Percentiles rank a stretch among this genome's conserved stretches.
Conservation (phyloP, 169 alveolate genomes). For the Plasmodium vivax region DNA sequence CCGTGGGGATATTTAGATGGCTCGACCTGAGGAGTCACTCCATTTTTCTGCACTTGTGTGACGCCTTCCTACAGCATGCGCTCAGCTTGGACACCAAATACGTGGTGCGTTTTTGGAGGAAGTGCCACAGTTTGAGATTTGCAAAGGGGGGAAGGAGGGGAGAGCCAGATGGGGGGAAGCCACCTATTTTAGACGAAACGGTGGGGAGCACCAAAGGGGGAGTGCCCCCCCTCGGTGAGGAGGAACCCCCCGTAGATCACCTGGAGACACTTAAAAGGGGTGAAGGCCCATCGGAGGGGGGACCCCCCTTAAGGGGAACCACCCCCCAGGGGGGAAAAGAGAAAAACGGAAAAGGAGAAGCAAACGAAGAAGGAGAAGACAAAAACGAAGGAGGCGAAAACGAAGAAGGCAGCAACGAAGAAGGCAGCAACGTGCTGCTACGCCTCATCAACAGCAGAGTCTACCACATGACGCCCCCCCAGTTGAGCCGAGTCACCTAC, state of each 20-base stretch:
- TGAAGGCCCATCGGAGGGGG: background rate
- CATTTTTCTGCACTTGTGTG: slow-evolving; percentile 57
- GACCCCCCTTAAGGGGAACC: background rate
- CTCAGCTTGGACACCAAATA: background rate
- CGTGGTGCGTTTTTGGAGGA: slow-evolving; percentile 47
- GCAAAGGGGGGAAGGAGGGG: background rate
- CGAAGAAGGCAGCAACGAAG: too few relatives aligned
- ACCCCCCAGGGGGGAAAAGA: too few relatives aligned
- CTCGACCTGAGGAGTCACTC: slow-evolving; percentile 5
- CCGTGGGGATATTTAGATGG: slow-evolving; percentile 46
- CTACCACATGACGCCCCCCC: slow-evolving; percentile 3
- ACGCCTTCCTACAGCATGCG: slow-evolving; percentile 16
- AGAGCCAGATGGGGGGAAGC: background rate
- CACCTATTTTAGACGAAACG: background rate
- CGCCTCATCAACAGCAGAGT: slow-evolving; percentile 2
- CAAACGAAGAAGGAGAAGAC: background rate
- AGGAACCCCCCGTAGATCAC: background rate
- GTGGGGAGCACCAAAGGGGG: background rate
- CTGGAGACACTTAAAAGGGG: background rate
- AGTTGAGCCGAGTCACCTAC: slow-evolving; percentile 20
- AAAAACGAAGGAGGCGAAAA: too few relatives aligned
- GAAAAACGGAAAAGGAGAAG: background rate
- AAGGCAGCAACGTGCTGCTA: slow-evolving; percentile 44
- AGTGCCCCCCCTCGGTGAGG: background rate
- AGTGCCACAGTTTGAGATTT: slow-evolving; percentile 46